Evolutionary conservation across 2,329 filamentous ascomycete species (phyloP), one percentile per base, ranked within the genome.

Genomic region (Myotisia sp.): DNA sequence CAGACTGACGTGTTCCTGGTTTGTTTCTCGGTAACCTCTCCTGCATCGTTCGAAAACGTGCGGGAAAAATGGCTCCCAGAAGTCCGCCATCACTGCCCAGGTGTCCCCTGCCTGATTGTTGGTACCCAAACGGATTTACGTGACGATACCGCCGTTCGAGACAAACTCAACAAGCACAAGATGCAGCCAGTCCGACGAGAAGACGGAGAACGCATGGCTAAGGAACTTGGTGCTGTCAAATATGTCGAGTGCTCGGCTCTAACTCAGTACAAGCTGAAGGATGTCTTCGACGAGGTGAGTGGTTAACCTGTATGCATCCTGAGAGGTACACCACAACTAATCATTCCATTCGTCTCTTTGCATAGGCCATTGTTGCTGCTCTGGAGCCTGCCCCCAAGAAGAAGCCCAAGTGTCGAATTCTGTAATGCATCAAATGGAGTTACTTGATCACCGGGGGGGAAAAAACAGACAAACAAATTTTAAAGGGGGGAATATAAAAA

Each of bases 61-160:
- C 78, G 86, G 52, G 87, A 94, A 69, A 94, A 94, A 63, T 94
- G 86, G 87, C 93, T 94, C 52, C 90, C 90, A 29, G 90, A 98
- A 63, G 90, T 98, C 27, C 86, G 92, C 59, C 90, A 98, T 62
- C 90, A 98, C 64, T 98, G 90, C 58, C 90, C 90, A 12, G 90
- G 90, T 44, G 90, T 98, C 23, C 90, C 90, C 34, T 95, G 90
- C 69, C 70, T 98, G 45, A 94, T 98, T 47, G 90, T 98, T 41
- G 90, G 90, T 50, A 98, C 90, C 16, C 90, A 98, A 64, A 86
- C 87, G 43, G 90, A 98, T 76, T 68, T 98, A 61, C 71, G 90
- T 53, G 85, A 95, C 44, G 90, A 95, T 50, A 65, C 74, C 1
- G 77, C 76, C 44, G 87, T 95, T 27, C 70, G 78, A 45, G 86